Base-by-base conservation (phyloP, 2,329 filamentous ascomycete species). In the Colletotrichum tanaceti region DNA sequence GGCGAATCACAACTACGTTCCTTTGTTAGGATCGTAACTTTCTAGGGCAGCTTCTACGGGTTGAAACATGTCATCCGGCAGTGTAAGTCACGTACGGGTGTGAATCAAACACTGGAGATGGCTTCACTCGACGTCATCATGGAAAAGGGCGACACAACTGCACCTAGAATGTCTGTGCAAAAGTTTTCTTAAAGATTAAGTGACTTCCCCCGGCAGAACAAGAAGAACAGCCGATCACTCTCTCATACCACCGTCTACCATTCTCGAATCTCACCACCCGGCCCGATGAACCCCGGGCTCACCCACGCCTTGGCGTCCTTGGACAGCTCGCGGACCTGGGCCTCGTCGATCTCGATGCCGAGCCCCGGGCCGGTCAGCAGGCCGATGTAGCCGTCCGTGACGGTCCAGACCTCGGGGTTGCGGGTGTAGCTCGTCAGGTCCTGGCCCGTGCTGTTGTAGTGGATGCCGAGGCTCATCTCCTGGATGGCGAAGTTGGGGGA, bases 401-500 rank as follows among this genome's bases (percentile, higher is more conserved):
- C 87, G 47, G 87, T 81, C 83, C 90, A 93, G 0, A 92, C 86
- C 58, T 86, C 84, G 0, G 87, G 83, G 72, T 93, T 87, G 73
- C 86, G 87, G 2, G 89, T 82, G 74, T 93, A 93, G 32, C 86
- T 91, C 14, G 86, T 86, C 63, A 92, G 80, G 75, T 93, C 90
- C 72, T 89, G 83, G 2, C 87, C 84, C 1, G 87, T 89, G 0
- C 84, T 86, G 72, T 94, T 94, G 75, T 94, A 94, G 76, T 94
- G 92, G 73, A 94, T 94, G 0, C 91, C 92, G 38, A 93, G 74
- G 61, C 89, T 90, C 92, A 93, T 93, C 77, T 94, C 91, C 74
- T 92, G 89, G 39, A 94, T 93, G 0, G 85, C 87, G 75, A 91
- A 93, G 76, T 91, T 93, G 22, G 84, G 84, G 22, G 81, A 87